A percentile compares a stretch with the other conserved stretches of the same genome.
Evolutionary conservation across 306 rosid genomes (phyloP).

Genomic region (Phaseolus lunatus): DNA sequence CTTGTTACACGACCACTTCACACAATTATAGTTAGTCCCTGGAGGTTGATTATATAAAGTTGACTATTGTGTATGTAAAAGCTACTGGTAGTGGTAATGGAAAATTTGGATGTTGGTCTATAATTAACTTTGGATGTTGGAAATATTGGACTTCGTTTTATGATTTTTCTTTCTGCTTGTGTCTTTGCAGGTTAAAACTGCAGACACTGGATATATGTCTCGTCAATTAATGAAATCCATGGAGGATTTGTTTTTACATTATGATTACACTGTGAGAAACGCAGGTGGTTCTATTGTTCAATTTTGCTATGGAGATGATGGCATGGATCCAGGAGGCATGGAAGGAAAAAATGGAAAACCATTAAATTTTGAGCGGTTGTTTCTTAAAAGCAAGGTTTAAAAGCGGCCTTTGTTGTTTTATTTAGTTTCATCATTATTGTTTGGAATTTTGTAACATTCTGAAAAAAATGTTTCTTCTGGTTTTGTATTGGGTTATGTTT

Average conservation of each 20-base stretch:
- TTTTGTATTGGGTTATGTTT: not conserved
- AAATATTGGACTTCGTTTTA: slow-evolving; percentile 24
- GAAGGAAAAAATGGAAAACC: slow-evolving; percentile 92
- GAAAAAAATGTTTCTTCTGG: slow-evolving; percentile 5
- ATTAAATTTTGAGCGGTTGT: slow-evolving; percentile 77
- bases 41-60: slow-evolving; percentile 2
- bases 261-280: slow-evolving; percentile 84
- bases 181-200: slow-evolving; percentile 88
- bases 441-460: slow-evolving; percentile 5
- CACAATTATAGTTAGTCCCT: slow-evolving; percentile 29
- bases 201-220: slow-evolving; percentile 98
- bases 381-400: slow-evolving; percentile 79
- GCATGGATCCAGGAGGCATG: slow-evolving; percentile 96
- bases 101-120: slow-evolving; percentile 17
- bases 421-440: slow-evolving; percentile 27
- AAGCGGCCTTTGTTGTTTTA: slow-evolving; percentile 36
- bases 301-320: slow-evolving; percentile 94
- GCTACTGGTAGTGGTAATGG: slow-evolving; percentile 17
- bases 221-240: slow-evolving; percentile 88
- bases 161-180: slow-evolving; percentile 36
- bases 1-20: slow-evolving; percentile 27
- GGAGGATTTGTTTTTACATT: slow-evolving; percentile 86
- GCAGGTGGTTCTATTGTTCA: slow-evolving; percentile 81
- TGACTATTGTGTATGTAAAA: slow-evolving; percentile 14
- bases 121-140: slow-evolving; percentile 10